Evolutionary conservation across 345 rosid genomes (phyloP), one percentile per base, ranked within the genome.

Genomic region (Camelina neglecta): DNA sequence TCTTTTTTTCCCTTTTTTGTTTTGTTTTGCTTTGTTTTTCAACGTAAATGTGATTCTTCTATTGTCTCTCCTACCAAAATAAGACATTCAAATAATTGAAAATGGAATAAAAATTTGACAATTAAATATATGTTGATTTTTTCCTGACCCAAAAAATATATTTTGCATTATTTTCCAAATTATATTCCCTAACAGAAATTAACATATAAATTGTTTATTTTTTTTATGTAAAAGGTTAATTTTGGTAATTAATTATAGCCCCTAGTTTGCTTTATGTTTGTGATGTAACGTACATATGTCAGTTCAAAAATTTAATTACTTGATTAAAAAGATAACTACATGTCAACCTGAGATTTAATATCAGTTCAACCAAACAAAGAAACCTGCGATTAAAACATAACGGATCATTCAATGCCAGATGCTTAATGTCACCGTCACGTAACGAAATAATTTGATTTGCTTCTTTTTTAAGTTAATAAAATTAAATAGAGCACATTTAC

Each of bases 241-340:
- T 4, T 24, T 29, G 53, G 42, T 10, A 58, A 18, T 75, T 59
- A 67, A 26, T 49, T 7, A 8, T 26, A 67, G 11, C 4, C 21
- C 11, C 15, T 66, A 3, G 60, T 59, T 66, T 66, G 20, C 20
- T 60, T 29, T 29, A 29, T 8, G 38, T 35, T 35, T 6, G 60
- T 67, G 62, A 29, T 41, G 20, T 67, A 75, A 68, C 79, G 55
- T 38, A 38, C 11, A 35, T 16, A 50, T 35, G 45, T 61, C 69
- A 44, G 53, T 35, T 61, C 7, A 31, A 51, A 53, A 4, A 20
- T 51, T 60, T 59, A 60, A 39, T n/a, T 39, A 20, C 24, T 66
- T 26, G 44, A 38, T 24, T 16, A 51, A 15, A 65, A 4, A 9
- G 48, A 65, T 20, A 51, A 23, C 31, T 36, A 39, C 72, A 35